phyloP scores from a whole-genome alignment of 805 yeast species.

The Starmerella kuoi region DNA sequence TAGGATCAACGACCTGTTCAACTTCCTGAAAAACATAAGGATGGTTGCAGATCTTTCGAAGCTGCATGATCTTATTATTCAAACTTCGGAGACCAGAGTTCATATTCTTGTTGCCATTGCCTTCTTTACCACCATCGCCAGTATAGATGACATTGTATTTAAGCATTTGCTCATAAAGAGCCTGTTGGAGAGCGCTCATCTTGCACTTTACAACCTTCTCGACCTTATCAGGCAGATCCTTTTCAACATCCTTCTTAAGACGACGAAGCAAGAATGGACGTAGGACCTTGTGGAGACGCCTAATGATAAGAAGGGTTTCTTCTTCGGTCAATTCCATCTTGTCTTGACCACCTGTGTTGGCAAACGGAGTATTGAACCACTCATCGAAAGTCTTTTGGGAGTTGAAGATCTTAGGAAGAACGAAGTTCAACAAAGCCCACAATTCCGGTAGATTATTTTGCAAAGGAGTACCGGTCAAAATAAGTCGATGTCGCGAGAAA shows the following conservation, averaged over 20 bases:
- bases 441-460: slow-evolving; percentile 91
- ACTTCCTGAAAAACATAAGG: slow-evolving; percentile 95
- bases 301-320: slow-evolving; percentile 81
- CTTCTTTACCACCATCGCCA: slow-evolving; percentile 30
- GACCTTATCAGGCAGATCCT: slow-evolving; percentile 87
- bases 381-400: slow-evolving; percentile 95
- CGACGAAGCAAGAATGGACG: slow-evolving; percentile 90
- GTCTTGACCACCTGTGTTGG: slow-evolving; percentile 93
- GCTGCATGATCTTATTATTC: slow-evolving; percentile 90
- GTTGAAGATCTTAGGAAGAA: slow-evolving; percentile 88
- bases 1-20: slow-evolving; percentile 69
- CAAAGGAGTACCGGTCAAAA: slow-evolving; percentile 92
- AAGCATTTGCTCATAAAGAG: slow-evolving; percentile 82
- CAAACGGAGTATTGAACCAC: slow-evolving; percentile 97
- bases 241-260: slow-evolving; percentile 93
- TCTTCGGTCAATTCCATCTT: slow-evolving; percentile 90
- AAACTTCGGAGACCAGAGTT: slow-evolving; percentile 61
- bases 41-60: slow-evolving; percentile 92
- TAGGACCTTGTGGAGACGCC: slow-evolving; percentile 91
- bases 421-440: slow-evolving; percentile 93
- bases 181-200: slow-evolving; percentile 73
- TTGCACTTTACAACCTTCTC: slow-evolving; percentile 91
- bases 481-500: slow-evolving; percentile 74
- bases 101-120: slow-evolving; percentile 30
- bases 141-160: slow-evolving; percentile 69